Base-by-base conservation (phyloP, 2,329 filamentous ascomycete species). In the Colletotrichum neosansevieriae region DNA sequence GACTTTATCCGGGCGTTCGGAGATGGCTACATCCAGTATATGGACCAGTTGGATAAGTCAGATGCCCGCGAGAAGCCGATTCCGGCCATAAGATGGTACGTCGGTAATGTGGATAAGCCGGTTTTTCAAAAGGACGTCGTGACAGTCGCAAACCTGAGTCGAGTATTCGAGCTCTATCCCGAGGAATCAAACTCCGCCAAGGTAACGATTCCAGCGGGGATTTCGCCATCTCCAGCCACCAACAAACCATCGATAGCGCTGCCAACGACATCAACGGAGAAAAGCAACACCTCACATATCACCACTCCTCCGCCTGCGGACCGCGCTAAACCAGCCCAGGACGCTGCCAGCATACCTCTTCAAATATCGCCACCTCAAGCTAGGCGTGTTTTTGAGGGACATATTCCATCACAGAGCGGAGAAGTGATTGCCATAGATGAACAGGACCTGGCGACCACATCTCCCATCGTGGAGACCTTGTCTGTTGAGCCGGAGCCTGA, bases 1-100 rank as follows among this genome's bases (percentile, higher is more conserved):
- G 86, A 88, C 62, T 85, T 87, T 59, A 81, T 88, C 34, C 76
- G 81, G 7, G 73, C 76, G 2, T 87, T 83, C 58, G 76, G 80
- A 2, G 74, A 73, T 1, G 78, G 80, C 1, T 88, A 81, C 70
- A 70, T 80, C 6, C 70, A 73, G 0, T 86, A 87, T 61, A 77
- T 83, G 24, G 62, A 73, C 2, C 71, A 72, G 3, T 63, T 74
- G 1, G 72, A 74, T 6, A 51, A 51, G 24, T 40, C 64, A 9
- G 67, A 70, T 3, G 70, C 69, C 2, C 72, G 73, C 21, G 73
- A 76, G 10, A 42, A 66, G 21, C 70, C 77, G 0, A 75, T 82
- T 9, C 75, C 79, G 3, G 80, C 80, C 2, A 73, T 83, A 3
- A 74, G 83, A 29, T 87, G 82, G 79, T 83, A 82, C 69, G 76